A percentile compares a stretch with the other conserved stretches of the same genome.
These are phyloP conservation scores for Tulasnella calospora DNA, from an alignment of 768 basidiomycete species.

Conservation along the genomic window DNA sequence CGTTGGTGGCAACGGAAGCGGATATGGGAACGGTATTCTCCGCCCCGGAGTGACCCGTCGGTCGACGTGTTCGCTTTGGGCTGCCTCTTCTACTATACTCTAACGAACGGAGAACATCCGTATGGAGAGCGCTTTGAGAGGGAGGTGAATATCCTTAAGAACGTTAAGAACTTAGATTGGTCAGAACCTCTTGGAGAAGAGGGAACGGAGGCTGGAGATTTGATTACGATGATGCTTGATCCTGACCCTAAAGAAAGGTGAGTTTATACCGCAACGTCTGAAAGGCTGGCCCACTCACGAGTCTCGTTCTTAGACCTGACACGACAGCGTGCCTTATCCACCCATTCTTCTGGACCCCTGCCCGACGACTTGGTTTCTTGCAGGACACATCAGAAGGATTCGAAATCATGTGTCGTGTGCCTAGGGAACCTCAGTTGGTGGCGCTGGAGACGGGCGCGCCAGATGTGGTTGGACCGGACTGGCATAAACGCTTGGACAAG, in stretches of 20 bases:
- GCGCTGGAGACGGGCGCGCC: conserved; percentile 66
- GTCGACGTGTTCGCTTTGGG: conserved; percentile 97
- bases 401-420: conserved; percentile 94
- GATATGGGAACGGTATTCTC: conserved; percentile 34
- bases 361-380: conserved; percentile 81
- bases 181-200: conserved; percentile 86
- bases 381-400: conserved; percentile 97
- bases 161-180: conserved; percentile 62
- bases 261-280: too few species aligned
- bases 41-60: conserved; percentile 55
- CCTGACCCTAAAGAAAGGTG: conserved; percentile 71
- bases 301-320: conserved; percentile 57
- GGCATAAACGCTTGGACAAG: conserved; percentile 81
- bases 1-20: conserved; percentile 45
- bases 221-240: conserved; percentile 75
- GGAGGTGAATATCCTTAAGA: conserved; percentile 89
- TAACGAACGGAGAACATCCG: conserved; percentile 88
- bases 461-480: conserved; percentile 80
- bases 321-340: conserved; percentile 82
- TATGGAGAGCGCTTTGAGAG: conserved; percentile 88
- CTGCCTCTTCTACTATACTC: conserved; percentile 88
- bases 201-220: conserved; percentile 79
- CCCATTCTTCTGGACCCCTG: conserved; percentile 95
- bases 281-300: too few species aligned
- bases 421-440: conserved; percentile 69